Conservation (phyloP, 768 basidiomycete genomes). For the Leucosporidium scottii region DNA sequence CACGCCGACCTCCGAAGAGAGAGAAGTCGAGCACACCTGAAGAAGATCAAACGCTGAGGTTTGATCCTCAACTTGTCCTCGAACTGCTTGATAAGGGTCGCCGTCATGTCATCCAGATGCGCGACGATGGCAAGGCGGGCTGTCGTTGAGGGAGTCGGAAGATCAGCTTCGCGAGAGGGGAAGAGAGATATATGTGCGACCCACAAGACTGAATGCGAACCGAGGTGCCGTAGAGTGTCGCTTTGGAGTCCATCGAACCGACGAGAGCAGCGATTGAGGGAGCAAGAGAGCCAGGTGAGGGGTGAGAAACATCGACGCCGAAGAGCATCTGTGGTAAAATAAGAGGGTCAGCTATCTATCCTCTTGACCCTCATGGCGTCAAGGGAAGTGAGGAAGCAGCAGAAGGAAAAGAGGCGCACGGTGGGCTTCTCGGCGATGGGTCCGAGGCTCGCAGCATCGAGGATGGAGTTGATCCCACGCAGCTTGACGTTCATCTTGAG, state of each 20-base stretch:
- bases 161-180: no score
- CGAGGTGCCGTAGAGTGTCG: slow-evolving; percentile 19
- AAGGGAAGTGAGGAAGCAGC: no score
- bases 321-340: background rate
- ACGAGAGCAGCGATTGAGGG: slow-evolving; percentile 32
- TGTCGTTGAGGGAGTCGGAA: background rate
- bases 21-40: background rate
- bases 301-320: slow-evolving; percentile 27
- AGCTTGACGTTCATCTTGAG: slow-evolving; percentile 33
- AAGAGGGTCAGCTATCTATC: no score
- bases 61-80: background rate
- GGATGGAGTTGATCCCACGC: slow-evolving; percentile 13
- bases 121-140: slow-evolving; percentile 7
- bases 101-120: background rate
- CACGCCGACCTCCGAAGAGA: no score
- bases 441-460: slow-evolving; percentile 8
- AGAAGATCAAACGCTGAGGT: slow-evolving; percentile 3
- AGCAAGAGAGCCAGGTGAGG: slow-evolving; percentile 16
- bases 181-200: no score
- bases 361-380: no score
- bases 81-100: slow-evolving; percentile 3
- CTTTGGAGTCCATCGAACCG: slow-evolving; percentile 20
- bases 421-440: slow-evolving; percentile 17
- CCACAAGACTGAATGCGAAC: background rate
- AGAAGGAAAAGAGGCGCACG: background rate